Conservation (phyloP, 2,329 filamentous ascomycete genomes). For the Amauroascus niger region DNA sequence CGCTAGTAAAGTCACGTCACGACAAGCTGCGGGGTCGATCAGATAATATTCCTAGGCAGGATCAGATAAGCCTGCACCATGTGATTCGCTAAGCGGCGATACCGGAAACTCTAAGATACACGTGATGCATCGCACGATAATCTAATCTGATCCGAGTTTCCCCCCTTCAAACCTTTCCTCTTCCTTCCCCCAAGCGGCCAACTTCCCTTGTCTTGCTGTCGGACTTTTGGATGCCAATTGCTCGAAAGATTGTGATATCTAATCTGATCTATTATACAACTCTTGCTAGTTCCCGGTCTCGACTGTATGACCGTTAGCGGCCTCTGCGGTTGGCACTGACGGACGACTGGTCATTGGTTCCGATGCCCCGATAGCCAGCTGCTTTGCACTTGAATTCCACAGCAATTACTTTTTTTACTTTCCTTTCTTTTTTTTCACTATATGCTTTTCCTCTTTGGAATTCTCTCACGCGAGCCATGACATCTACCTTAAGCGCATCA, state of each 20-base stretch:
- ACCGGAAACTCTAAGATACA: constrained; percentile 12
- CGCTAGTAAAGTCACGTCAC: not conserved
- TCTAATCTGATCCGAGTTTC: constrained; percentile 20
- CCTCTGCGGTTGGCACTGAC: not conserved
- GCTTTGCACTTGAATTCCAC: not conserved
- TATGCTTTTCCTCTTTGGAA: not conserved
- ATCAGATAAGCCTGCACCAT: constrained; percentile 15
- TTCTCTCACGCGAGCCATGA: constrained; percentile 23
- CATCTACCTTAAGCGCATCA: constrained; percentile 31
- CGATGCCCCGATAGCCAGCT: not conserved
- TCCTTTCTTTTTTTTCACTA: not conserved
- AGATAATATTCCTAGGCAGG: constrained; percentile 1
- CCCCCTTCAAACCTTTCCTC: not conserved
- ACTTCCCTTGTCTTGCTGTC: not conserved
- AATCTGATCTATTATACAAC: not conserved
- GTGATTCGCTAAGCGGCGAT: constrained; percentile 10
- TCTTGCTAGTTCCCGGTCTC: not conserved
- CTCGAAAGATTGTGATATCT: not conserved
- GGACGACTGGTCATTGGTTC: not conserved
- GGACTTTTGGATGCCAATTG: not conserved
- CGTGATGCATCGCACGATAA: constrained; percentile 20
- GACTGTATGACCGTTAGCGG: not conserved
- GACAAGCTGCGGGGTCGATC: not conserved
- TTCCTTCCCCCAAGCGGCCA: not conserved
- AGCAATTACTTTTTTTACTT: not conserved